Evolutionary conservation across 164 flowering plant genomes (phyloP), one percentile per base, ranked within the genome.

Genomic region (Sedum album): DNA sequence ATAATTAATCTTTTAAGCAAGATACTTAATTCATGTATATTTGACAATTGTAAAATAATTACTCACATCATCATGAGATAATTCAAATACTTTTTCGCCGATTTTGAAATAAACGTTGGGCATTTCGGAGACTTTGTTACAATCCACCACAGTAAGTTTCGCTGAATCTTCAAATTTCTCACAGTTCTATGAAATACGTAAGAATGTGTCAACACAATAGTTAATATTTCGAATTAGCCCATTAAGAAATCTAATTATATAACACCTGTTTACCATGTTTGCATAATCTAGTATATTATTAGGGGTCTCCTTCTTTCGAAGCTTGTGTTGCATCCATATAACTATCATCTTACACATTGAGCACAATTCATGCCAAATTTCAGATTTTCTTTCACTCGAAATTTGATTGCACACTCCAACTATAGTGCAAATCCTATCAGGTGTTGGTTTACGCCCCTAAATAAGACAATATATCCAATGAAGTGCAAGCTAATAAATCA

Each of bases 321-420:
- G 82, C 76, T 90, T 88, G 76, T 81, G 88, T 71, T 86, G 87
- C 83, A 88, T 86, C 98, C 98, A 93, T 1, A 89, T 85, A 68
- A 91, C 91, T 38, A 91, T 74, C 96, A 89, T 91, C 77, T 94
- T 86, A 79, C 98, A 94, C 62, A 84, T 86, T 71, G 90, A 70
- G 80, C 96, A 93, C 82, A n/a, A 85, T 79, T 69, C 91, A 66
- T 33, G 66, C 15, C 68, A 23, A 66, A 68, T 69, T 48, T 79
- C 82, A 49, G 88, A 79, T 21, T 79, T 72, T 41, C 42, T 39
- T 39, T 10, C 42, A 39, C 42, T 1, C 8, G 13, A 10, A 39
- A 10, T 4, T 38, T 38, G 6, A 38, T 38, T 38, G 42, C 42
- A 39, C 42, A 1, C 42, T 39, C 13, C 42, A 39, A 39, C 13